These are phyloP conservation scores for Blumeria graminis DNA, from an alignment of 2,329 filamentous ascomycete species.

Conservation along the genomic window DNA sequence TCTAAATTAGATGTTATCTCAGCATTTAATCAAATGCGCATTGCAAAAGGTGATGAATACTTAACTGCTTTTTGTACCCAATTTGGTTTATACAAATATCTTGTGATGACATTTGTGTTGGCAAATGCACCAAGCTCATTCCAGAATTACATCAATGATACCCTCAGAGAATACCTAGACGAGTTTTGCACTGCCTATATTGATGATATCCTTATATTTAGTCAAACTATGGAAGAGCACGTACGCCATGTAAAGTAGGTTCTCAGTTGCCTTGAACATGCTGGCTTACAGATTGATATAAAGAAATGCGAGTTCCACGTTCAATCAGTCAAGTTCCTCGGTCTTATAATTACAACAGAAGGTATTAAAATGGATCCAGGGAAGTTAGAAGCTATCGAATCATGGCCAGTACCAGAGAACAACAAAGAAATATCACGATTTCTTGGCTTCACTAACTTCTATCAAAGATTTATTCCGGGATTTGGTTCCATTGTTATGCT, in stretches of 20 bases:
- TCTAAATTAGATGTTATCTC: not conserved
- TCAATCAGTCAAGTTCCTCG: not conserved
- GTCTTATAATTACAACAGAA: not conserved
- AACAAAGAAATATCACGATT: not conserved
- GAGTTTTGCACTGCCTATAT: no score
- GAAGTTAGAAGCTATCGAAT: not conserved
- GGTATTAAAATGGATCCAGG: not conserved
- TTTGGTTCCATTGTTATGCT: not conserved
- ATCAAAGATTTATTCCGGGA: not conserved
- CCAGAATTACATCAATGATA: slow-evolving; percentile 5
- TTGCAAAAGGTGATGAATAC: not conserved
- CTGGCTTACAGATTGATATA: not conserved
- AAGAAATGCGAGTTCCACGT: not conserved
- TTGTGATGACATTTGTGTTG: slow-evolving; percentile 12
- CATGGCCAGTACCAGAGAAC: not conserved
- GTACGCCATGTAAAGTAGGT: not conserved
- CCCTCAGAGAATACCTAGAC: no score
- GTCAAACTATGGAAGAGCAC: not conserved
- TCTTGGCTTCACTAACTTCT: not conserved
- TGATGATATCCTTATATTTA: slow-evolving; percentile 3
- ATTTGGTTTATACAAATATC: slow-evolving; percentile 12
- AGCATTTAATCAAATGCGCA: not conserved
- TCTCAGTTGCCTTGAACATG: not conserved
- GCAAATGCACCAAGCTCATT: slow-evolving; percentile 7
- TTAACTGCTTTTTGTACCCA: not conserved